Conservation (phyloP, 768 basidiomycete species). For the Auricularia heimuer region DNA sequence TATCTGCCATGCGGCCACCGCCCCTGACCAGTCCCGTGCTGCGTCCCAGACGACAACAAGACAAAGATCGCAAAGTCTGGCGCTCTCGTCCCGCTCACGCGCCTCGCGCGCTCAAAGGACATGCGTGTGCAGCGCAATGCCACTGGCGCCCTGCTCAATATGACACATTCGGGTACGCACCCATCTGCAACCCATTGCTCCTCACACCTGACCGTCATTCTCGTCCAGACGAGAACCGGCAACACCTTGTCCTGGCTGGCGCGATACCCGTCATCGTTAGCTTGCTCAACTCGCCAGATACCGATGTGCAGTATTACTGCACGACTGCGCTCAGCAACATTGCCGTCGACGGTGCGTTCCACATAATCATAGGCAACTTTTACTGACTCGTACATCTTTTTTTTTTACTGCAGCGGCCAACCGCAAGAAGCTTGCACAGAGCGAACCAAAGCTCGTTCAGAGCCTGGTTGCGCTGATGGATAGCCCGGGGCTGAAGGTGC, state of each 20-base stretch:
- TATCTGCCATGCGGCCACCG: slow-evolving; percentile 5
- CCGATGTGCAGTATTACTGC: slow-evolving; percentile 99
- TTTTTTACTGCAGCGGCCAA: slow-evolving; percentile 34
- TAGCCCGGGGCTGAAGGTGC: slow-evolving; percentile 92
- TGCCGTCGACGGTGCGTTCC: slow-evolving; percentile 74
- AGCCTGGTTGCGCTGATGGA: slow-evolving; percentile 96
- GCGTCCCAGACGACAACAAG: slow-evolving; percentile 86
- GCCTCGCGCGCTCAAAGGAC: slow-evolving; percentile 94
- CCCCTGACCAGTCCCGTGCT: slow-evolving; percentile 8
- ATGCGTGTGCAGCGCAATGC: slow-evolving; percentile 99
- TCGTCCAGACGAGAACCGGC: slow-evolving; percentile 83
- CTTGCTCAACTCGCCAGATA: slow-evolving; percentile 89
- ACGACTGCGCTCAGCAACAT: slow-evolving; percentile 98
- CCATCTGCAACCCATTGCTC: slow-evolving; percentile 5
- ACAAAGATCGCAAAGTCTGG: slow-evolving; percentile 99
- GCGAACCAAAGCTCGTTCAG: slow-evolving; percentile 88
- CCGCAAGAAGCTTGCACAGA: slow-evolving; percentile 87
- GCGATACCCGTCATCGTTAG: slow-evolving; percentile 96
- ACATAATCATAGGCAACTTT: not conserved
- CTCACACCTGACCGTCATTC: not conserved
- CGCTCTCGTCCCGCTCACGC: slow-evolving; percentile 92
- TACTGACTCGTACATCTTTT: not conserved
- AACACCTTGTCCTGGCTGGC: slow-evolving; percentile 96
- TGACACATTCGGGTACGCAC: slow-evolving; percentile 89
- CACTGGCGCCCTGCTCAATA: slow-evolving; percentile 93